Evolutionary conservation across 2,329 filamentous ascomycete genomes (phyloP), one percentile per base, ranked within the genome.

Genomic region (Clonostachys byssicola): DNA sequence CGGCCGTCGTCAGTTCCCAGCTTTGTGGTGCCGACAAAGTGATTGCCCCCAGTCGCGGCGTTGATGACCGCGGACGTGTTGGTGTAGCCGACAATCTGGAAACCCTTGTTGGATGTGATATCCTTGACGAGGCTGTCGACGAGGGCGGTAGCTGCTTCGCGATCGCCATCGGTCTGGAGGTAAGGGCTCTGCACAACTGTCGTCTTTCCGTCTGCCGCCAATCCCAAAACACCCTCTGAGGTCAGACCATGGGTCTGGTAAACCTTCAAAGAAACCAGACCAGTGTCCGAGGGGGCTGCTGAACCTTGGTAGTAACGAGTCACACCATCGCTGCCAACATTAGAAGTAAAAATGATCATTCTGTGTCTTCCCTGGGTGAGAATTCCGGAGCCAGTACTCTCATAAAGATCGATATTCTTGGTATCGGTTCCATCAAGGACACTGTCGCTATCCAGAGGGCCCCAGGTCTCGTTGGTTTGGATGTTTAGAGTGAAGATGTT

Each of bases 201-300:
- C 34, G 74, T 75, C 10, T 60, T 52, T 18, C 68, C 70, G 1
- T 62, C 54, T 17, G 64, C 55, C 16, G 65, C 69, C 34, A 75
- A 68, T 13, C 61, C 60, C 13, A 77, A 61, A 9, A 70, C 56
- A 38, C 75, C 71, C 44, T 68, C 63, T 38, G 76, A 77, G 6
- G 68, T 71, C 5, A 72, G 67, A n/a, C 73, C 72, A 38, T 77
- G 74, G 16, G 69, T 77, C 17, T 80, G 66, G 62, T 77, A 78
- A 8, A 76, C 63, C 56, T 75, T 71, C 44, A 72, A 64, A 34
- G 67, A 69, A 47, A 78, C 60, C 30, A 68, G 60, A 41, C 70
- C 70, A 34, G 66, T 57, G 12, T 67, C 64, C 2, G 68, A 59
- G 0, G 68, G 64, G 50, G 69, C 68, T 59, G 69, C 72, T 12